These are phyloP conservation scores for Malus hybrid DNA, from an alignment of 331 rosid species.

Conservation along the genomic window DNA sequence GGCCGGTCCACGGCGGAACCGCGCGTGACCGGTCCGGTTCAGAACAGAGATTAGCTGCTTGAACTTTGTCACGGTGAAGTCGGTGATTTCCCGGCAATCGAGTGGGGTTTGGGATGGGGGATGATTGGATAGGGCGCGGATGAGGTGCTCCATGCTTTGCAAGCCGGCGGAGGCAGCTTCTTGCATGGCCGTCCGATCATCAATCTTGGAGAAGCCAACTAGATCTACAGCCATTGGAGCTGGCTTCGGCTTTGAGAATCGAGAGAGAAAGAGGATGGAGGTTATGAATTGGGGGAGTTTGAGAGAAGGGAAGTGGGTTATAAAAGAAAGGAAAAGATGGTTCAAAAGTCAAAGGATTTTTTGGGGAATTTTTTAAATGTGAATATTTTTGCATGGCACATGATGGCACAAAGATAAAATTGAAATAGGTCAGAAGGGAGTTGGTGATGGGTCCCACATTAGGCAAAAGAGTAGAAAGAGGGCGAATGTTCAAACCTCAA, in stretches of 20 bases:
- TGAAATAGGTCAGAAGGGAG: not conserved
- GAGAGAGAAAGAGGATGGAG: not conserved
- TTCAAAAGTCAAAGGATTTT: slow-evolving; percentile 57
- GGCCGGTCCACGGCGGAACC: slow-evolving; percentile 75
- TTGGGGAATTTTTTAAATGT: slow-evolving; percentile 27
- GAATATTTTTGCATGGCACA: not conserved
- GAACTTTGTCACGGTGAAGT: slow-evolving; percentile 76
- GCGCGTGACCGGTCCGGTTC: slow-evolving; percentile 83
- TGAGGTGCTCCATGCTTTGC: slow-evolving; percentile 65
- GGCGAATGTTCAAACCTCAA: not conserved
- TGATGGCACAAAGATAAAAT: not conserved
- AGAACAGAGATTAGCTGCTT: slow-evolving; percentile 59
- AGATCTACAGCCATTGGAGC: slow-evolving; percentile 53
- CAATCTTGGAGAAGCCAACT: slow-evolving; percentile 15
- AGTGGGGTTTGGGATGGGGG: slow-evolving; percentile 9
- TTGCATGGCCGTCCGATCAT: slow-evolving; percentile 43
- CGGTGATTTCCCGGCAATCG: slow-evolving; percentile 51
- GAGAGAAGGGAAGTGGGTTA: not conserved
- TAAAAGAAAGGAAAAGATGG: not conserved
- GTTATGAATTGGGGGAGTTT: not conserved
- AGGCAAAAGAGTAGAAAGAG: not conserved
- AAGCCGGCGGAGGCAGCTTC: slow-evolving; percentile 74
- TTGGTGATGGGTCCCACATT: not conserved
- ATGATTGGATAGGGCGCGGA: slow-evolving; percentile 40
- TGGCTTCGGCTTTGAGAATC: not conserved